These are phyloP conservation scores for Teunomyces aglyptinius DNA, from an alignment of 805 yeast genomes.

Conservation along the genomic window DNA sequence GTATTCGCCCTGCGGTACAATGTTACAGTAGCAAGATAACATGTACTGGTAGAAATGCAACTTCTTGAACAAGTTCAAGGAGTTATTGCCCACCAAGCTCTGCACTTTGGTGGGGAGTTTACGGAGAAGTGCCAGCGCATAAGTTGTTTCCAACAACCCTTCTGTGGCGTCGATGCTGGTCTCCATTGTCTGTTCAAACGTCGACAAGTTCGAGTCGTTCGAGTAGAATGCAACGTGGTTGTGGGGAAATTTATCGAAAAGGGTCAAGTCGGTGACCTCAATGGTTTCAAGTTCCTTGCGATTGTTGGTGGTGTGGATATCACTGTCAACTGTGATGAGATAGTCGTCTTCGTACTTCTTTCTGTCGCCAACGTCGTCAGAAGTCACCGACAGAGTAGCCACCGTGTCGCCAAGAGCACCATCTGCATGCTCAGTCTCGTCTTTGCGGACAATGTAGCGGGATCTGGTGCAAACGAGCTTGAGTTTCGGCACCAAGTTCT, in stretches of 20 bases:
- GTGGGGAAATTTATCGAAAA: constrained; percentile 34
- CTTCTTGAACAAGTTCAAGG: constrained; percentile 32
- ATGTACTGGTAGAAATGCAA: constrained; percentile 37
- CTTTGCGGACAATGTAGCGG: constrained; percentile 30
- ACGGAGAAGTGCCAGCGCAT: constrained; percentile 19
- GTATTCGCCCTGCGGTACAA: constrained; percentile 24
- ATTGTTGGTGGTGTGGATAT: constrained; percentile 32
- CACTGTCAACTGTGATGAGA: constrained; percentile 30
- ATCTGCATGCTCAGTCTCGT: constrained; percentile 6
- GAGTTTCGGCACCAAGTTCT: constrained; percentile 27
- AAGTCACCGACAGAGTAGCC: not conserved
- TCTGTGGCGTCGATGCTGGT: constrained; percentile 28
- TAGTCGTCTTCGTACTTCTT: constrained; percentile 29
- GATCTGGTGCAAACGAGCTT: constrained; percentile 28
- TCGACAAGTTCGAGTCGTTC: constrained; percentile 39
- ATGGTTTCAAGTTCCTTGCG: constrained; percentile 8
- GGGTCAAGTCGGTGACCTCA: constrained; percentile 7
- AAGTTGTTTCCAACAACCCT: constrained; percentile 18
- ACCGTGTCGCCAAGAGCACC: not conserved
- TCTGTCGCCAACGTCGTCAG: not conserved
- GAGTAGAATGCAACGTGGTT: constrained; percentile 30
- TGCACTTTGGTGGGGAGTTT: constrained; percentile 37
- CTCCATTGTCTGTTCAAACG: constrained; percentile 28
- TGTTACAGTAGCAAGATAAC: constrained; percentile 39
- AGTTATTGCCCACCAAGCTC: constrained; percentile 28